Evolutionary conservation across 2,329 filamentous ascomycete genomes (phyloP), one percentile per base, ranked within the genome.

Genomic region (Arthrobotrys pseudoclavata): DNA sequence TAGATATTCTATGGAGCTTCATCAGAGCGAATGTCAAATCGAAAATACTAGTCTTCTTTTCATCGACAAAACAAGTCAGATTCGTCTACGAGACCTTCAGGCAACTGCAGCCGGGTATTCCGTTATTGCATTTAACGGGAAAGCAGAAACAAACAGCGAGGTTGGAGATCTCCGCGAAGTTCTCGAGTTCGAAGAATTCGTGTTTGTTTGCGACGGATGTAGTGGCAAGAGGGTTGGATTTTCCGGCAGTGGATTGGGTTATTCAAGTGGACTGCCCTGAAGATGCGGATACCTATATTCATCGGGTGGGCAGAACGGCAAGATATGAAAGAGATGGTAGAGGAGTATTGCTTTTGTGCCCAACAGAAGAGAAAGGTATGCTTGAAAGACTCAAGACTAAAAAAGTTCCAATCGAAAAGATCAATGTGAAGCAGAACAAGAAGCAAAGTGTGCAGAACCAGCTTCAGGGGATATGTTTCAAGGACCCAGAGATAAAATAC

Each of bases 211-310:
- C 96, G 0, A 99, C 96, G 0, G 96, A 99, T 82, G 93, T 99
- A 4, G 94, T 96, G 3, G 96, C 96, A 0, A 89, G 96, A 83
- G 96, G 96, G 79, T 88, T 99, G 12, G 96, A 99, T 83, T 98
- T 99, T 82, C 96, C 96, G 0, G 91, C 94, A 2, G 96, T 99
- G 0, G 96, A 99, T 83, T 99, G 96, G 92, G 96, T 99, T 4
- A 93, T 99, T n/a, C 96, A 99, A 83, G 88, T 93, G n/a, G 96
- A 99, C 83, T 97, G 93, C 80, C 96, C 96, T 0, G 96, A 99
- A 84, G 95, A 99, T 83, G 92, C 92, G 3, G 96, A 98, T 82
- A 99, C 96, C 0, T 99, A 99, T 82, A 98, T 99, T 80, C 96
- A 99, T 84, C 90, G 96, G 75, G 95, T 97, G 3, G 96, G 96